Evolutionary conservation across 345 rosid species (phyloP).

Genomic region (Bruguiera sexangula): DNA sequence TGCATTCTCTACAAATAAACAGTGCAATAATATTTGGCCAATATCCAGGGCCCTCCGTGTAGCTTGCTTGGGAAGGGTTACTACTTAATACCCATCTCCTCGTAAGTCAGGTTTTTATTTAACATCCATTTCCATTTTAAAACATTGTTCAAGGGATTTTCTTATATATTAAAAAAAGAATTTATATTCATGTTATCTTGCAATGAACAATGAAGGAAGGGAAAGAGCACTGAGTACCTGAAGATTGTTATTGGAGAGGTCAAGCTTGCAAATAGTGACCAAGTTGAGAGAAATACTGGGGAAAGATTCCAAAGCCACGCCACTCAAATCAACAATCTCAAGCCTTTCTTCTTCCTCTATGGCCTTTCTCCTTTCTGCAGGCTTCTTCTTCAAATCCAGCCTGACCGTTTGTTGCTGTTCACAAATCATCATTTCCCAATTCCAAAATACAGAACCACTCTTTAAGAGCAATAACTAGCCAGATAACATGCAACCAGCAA

Average conservation of each 20-base stretch:
- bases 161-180: no score
- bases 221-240: constrained; percentile 37
- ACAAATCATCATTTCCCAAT: constrained; percentile 32
- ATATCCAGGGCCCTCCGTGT: no score
- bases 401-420: constrained; percentile 29
- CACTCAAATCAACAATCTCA: constrained; percentile 63
- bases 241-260: constrained; percentile 85
- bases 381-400: constrained; percentile 16
- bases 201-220: no score
- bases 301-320: constrained; percentile 58
- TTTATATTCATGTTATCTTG: no score
- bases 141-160: no score
- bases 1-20: no score
- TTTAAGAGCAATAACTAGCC: not conserved
- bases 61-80: no score
- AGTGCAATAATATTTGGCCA: no score
- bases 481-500: not conserved
- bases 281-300: constrained; percentile 56
- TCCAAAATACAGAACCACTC: not conserved
- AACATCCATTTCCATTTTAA: no score
- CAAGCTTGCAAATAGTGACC: constrained; percentile 55
- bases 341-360: constrained; percentile 23
- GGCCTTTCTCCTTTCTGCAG: not conserved
- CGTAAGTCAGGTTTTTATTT: no score
- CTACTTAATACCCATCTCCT: no score